Percentiles rank a stretch among this genome's conserved stretches.
These are phyloP conservation scores for Sisymbrium irio DNA, from an alignment of 345 rosid species.

Conservation along the genomic window DNA sequence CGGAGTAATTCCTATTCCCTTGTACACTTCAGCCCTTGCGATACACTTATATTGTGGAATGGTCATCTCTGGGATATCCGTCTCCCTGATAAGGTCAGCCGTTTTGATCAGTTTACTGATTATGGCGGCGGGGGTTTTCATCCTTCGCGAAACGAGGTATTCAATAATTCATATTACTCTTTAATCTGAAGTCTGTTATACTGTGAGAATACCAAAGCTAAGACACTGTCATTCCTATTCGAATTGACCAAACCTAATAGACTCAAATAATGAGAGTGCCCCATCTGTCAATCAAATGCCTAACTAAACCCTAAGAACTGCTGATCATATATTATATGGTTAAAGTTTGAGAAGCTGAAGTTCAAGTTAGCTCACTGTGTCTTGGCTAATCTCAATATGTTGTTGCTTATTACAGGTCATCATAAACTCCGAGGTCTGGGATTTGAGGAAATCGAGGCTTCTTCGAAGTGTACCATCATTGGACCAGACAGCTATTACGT, in stretches of 20 bases:
- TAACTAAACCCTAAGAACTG: neutral
- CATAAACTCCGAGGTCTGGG: constrained; percentile 98
- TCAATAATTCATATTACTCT: neutral
- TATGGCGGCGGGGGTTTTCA: constrained; percentile 98
- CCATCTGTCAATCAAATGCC: neutral
- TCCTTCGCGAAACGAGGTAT: constrained; percentile 98
- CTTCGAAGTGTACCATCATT: constrained; percentile 89
- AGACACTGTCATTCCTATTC: neutral
- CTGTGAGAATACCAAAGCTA: neutral
- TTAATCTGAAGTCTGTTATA: neutral
- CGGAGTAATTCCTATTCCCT: constrained; percentile 74
- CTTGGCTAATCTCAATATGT: constrained; percentile 14
- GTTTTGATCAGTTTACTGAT: constrained; percentile 90
- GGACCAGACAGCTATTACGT: constrained; percentile 87
- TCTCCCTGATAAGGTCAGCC: constrained; percentile 48
- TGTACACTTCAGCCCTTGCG: constrained; percentile 86
- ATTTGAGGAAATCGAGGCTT: constrained; percentile 75
- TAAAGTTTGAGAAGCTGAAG: neutral
- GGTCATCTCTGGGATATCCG: constrained; percentile 89
- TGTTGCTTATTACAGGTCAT: constrained; percentile 55
- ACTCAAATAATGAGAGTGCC: neutral
- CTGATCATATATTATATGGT: neutral
- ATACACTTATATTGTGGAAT: constrained; percentile 84
- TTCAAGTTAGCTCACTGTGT: neutral
- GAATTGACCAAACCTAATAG: neutral